Evolutionary conservation across 768 basidiomycete genomes (phyloP).

Genomic region (Cyclocybe cylindracea): DNA sequence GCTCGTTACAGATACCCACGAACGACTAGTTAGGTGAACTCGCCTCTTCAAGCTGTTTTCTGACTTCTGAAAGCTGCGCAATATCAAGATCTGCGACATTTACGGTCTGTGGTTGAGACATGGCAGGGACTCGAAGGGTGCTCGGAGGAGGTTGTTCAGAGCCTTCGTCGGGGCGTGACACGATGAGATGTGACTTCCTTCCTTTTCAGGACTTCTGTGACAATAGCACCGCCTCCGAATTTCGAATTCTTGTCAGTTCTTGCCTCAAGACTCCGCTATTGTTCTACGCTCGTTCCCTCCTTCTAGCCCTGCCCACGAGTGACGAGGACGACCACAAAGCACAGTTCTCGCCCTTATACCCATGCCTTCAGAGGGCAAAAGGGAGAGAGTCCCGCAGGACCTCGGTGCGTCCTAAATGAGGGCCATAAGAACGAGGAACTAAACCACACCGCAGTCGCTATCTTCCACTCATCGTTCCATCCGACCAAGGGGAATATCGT

Average conservation of each 20-base stretch:
- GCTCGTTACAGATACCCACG: neutral
- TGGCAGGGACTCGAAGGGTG: constrained; percentile 2
- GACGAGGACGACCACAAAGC: neutral
- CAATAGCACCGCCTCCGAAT: no score
- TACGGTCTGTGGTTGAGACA: constrained; percentile 58
- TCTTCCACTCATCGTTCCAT: constrained; percentile 86
- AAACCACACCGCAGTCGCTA: constrained; percentile 53
- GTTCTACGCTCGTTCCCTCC: neutral
- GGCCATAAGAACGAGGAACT: neutral
- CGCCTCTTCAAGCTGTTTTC: constrained; percentile 91
- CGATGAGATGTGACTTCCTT: neutral
- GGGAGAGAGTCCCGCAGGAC: constrained; percentile 48
- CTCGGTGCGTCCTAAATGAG: constrained; percentile 37
- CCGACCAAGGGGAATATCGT: constrained; percentile 78
- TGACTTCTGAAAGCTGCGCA: constrained; percentile 84
- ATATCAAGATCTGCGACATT: constrained; percentile 83
- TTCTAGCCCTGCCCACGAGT: neutral
- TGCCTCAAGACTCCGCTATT: no score
- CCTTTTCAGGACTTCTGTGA: neutral
- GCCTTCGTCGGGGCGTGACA: neutral
- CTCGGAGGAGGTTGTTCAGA: neutral
- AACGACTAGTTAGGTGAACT: constrained; percentile 10
- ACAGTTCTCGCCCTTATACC: no score
- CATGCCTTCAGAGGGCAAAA: neutral
- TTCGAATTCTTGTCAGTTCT: no score